phyloP scores from a whole-genome alignment of 805 yeast species.

The Pachysolen tannophilus region DNA sequence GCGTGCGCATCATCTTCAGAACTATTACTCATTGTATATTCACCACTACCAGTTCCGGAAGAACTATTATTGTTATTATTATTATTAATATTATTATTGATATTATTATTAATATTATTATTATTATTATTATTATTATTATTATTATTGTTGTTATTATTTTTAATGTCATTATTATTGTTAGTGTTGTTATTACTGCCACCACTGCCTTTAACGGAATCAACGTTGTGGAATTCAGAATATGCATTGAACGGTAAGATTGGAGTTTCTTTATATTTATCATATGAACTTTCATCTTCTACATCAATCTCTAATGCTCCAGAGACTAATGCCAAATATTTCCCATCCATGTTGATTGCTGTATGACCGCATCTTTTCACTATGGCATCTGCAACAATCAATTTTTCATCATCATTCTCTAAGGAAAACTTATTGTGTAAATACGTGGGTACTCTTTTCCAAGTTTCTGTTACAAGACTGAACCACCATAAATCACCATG shows the following conservation, averaged over 20 bases:
- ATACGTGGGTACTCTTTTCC: slow-evolving; percentile 20
- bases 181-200: neutral
- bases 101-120: no score
- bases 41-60: no score
- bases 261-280: slow-evolving; percentile 7
- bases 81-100: no score
- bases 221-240: slow-evolving; percentile 2
- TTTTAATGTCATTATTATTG: neutral
- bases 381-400: slow-evolving; percentile 1
- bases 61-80: no score
- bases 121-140: no score
- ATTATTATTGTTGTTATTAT: no score
- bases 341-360: slow-evolving; percentile 1
- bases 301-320: slow-evolving; percentile 9
- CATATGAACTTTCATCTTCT: slow-evolving; percentile 3
- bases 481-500: slow-evolving; percentile 46
- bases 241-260: neutral
- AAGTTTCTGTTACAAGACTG: slow-evolving; percentile 32
- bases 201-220: neutral
- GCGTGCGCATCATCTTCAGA: no score
- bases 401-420: neutral
- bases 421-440: neutral
- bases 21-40: no score
- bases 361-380: slow-evolving; percentile 10
- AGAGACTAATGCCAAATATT: slow-evolving; percentile 6